These are phyloP conservation scores for Sisymbrium irio DNA, from an alignment of 345 rosid species.

Conservation along the genomic window DNA sequence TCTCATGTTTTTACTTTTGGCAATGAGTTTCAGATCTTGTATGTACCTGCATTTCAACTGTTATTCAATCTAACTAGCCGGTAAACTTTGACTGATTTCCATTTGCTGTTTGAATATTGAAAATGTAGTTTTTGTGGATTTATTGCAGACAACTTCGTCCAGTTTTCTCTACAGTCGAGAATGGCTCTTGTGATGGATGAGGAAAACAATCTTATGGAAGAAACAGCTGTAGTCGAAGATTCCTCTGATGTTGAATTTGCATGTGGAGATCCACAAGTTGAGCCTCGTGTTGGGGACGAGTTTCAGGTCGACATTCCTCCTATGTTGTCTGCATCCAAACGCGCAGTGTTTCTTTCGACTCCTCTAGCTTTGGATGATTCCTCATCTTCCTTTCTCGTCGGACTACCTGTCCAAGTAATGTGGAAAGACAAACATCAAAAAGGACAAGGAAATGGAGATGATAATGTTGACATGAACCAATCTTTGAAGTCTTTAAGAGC, in stretches of 20 bases:
- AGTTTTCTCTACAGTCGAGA: slow-evolving; percentile 37
- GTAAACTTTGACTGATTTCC: slow-evolving; percentile 3
- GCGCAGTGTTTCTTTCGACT: slow-evolving; percentile 35
- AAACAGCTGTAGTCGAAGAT: slow-evolving; percentile 31
- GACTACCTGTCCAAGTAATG: slow-evolving; percentile 50
- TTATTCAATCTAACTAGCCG: not conserved
- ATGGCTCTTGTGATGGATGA: slow-evolving; percentile 32
- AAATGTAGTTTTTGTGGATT: not conserved
- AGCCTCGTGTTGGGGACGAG: slow-evolving; percentile 62
- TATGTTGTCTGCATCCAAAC: slow-evolving; percentile 46
- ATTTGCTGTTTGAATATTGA: slow-evolving; percentile 9
- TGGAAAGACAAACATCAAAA: slow-evolving; percentile 36
- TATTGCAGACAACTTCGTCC: slow-evolving; percentile 13
- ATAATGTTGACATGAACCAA: slow-evolving; percentile 34
- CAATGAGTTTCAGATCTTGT: slow-evolving; percentile 21
- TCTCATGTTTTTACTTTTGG: not conserved
- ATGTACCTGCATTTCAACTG: slow-evolving; percentile 11
- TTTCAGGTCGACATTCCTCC: slow-evolving; percentile 66
- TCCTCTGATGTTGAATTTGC: slow-evolving; percentile 44
- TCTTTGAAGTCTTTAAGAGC: slow-evolving; percentile 38
- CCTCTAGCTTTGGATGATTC: slow-evolving; percentile 42
- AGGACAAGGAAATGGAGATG: slow-evolving; percentile 20
- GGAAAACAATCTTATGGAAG: slow-evolving; percentile 37
- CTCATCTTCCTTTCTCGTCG: slow-evolving; percentile 46
- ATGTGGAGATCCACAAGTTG: slow-evolving; percentile 49